Evolutionary conservation across 331 rosid genomes (phyloP), one percentile per base, ranked within the genome.

Genomic region (Prunus yedoensis): DNA sequence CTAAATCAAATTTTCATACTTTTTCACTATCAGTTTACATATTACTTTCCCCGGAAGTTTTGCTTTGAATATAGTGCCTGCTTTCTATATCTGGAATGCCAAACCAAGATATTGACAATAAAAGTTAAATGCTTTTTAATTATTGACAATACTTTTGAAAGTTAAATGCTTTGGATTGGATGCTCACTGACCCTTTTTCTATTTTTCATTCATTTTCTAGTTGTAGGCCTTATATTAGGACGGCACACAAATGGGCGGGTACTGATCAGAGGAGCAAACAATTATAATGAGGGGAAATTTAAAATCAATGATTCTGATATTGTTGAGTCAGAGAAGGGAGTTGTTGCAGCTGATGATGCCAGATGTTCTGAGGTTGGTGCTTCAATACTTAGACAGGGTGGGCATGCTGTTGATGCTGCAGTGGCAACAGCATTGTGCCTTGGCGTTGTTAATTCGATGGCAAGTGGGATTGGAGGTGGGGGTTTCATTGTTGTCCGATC

Each of bases 391-490:
- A 85, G 96, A 82, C 79, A 65, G 78, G 94, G 93, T 12, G 99
- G 97, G 13, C 99, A 94, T 79, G 99, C 96, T 15, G 97, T 94
- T 83, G 99, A 94, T 88, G 97, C 96, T 76, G 91, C 96, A 38
- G 99, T 94, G 66, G 97, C 93, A 15, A 78, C 97, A 18, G 85
- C 97, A 23, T 80, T 92, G 82, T 94, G 99, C 77, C 71, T 86
- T 5, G 99, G 99, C 58, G 96, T 94, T 59, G 97, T 94, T 77
- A 74, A 77, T 65, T 67, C 89, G 17, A 77, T 80, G 80, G 87
- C 95, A 15, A 94, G 99, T 70, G 99, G 99, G 79, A 90, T 94
- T 3, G 99, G 99, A 27, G 97, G 99, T n/a, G 97, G 99, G 15
- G 86, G 80, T 47, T 94, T 94, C 86, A 89, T 92, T 96, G 68